Evolutionary conservation across 2,329 filamentous ascomycete genomes (phyloP), one percentile per base, ranked within the genome.

Genomic region (Fusarium miscanthi): DNA sequence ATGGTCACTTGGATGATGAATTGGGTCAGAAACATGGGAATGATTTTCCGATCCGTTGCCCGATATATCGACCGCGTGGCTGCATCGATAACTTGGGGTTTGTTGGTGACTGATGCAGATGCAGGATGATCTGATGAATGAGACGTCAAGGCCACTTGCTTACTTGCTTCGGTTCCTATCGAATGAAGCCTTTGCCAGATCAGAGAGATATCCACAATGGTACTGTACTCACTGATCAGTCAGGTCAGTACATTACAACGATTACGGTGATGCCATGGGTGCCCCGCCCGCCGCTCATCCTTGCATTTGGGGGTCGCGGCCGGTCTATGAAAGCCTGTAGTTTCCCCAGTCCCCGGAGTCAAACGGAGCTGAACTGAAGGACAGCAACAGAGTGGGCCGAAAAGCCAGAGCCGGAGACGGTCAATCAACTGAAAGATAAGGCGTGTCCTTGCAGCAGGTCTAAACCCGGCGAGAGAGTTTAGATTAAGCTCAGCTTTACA

Each of bases 301-400:
- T 59, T 72, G 69, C 37, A 59, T 33, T 35, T 59, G 63, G 19
- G 19, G 33, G 51, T 52, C 48, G 42, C 49, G 53, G 33, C 42
- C 16, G 33, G 37, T 53, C 42, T 40, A 30, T 27, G 64, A 42
- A 45, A 27, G 56, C 41, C 35, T 66, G 38, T 41, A 63, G 52
- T 53, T 73, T 74, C 59, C 70, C 71, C 70, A 72, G 63, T 73
- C 67, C 64, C 74, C 73, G 68, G 63, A 57, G 66, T 74, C 54
- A 48, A 53, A 75, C 74, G 74, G 70, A 76, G 70, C 72, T 76
- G 72, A 65, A 70, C 72, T 74, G 70, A 63, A 70, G 40, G 41
- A n/a, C 40, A 46, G 21, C 27, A 66, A 54, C 46, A 59, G 66
- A 57, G 63, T 48, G 70, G 70, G 66, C 62, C 74, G 53, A 49